phyloP scores from a whole-genome alignment of 768 basidiomycete species.

The Termitomyces sp. region DNA sequence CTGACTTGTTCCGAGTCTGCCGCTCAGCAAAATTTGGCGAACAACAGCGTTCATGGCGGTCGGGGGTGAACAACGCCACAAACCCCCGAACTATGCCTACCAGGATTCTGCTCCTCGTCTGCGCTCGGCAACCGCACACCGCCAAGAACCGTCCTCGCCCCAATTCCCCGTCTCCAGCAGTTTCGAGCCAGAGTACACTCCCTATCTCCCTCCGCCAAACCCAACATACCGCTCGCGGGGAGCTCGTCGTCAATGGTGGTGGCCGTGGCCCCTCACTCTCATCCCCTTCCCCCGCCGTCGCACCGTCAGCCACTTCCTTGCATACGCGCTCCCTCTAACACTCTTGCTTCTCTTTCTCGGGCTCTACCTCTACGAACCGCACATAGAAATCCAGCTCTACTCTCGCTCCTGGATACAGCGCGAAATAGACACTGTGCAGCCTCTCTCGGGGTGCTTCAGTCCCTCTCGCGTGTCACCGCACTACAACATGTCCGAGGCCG shows the following conservation, averaged over 20 bases:
- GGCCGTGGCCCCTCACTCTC: conserved; percentile 13
- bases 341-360: conserved; percentile 39
- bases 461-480: conserved; percentile 47
- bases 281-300: conserved; percentile 27
- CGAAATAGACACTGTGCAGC: conserved; percentile 62
- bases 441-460: conserved; percentile 74
- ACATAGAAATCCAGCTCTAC: conserved; percentile 83
- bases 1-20: not conserved
- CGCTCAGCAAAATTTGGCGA: not conserved
- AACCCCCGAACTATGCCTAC: conserved; percentile 38
- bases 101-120: conserved; percentile 25
- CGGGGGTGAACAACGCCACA: conserved; percentile 39
- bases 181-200: conserved; percentile 13
- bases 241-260: conserved; percentile 3
- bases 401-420: conserved; percentile 65
- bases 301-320: conserved; percentile 19
- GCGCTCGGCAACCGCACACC: conserved; percentile 20
- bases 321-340: conserved; percentile 30
- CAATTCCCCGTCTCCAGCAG: conserved; percentile 18
- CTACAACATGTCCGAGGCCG: conserved; percentile 62
- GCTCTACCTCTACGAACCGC: conserved; percentile 68
- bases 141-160: conserved; percentile 14
- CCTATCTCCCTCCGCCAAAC: conserved; percentile 16
- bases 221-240: conserved; percentile 23
- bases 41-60: conserved; percentile 26